These are phyloP conservation scores for Kwoniella dendrophila DNA, from an alignment of 768 basidiomycete genomes.

Conservation along the genomic window DNA sequence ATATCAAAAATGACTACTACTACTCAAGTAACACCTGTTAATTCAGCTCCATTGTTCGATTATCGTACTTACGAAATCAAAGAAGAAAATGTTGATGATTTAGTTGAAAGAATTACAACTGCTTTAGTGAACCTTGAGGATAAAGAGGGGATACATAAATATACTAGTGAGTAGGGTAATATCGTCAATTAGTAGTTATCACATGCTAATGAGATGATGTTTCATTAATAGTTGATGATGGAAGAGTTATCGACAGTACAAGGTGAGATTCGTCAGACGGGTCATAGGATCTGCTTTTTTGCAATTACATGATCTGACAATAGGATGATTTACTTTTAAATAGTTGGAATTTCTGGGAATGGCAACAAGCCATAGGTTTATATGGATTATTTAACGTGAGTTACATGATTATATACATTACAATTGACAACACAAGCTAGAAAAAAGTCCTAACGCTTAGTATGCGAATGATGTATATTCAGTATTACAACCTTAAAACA, in stretches of 20 bases:
- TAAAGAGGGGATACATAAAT: slow-evolving; percentile 24
- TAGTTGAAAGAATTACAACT: slow-evolving; percentile 21
- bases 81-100: slow-evolving; percentile 15
- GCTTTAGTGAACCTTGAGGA: slow-evolving; percentile 28
- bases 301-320: background rate
- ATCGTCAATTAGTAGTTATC: background rate
- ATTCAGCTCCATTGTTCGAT: slow-evolving; percentile 21
- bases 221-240: slow-evolving; percentile 12
- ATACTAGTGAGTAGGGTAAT: slow-evolving; percentile 21
- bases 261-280: slow-evolving; percentile 13
- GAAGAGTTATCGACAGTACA: slow-evolving; percentile 13
- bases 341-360: slow-evolving; percentile 35
- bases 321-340: background rate
- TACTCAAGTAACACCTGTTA: no score
- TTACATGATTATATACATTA: background rate
- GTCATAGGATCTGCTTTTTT: background rate
- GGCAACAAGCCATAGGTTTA: slow-evolving; percentile 36
- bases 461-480: no score
- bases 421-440: no score
- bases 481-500: slow-evolving; percentile 59
- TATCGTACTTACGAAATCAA: slow-evolving; percentile 29
- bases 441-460: no score
- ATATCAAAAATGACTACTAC: no score
- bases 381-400: slow-evolving; percentile 34
- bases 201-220: background rate